Evolutionary conservation across 805 yeast species (phyloP), one percentile per base, ranked within the genome.

Genomic region (Lachancea quebecensis): DNA sequence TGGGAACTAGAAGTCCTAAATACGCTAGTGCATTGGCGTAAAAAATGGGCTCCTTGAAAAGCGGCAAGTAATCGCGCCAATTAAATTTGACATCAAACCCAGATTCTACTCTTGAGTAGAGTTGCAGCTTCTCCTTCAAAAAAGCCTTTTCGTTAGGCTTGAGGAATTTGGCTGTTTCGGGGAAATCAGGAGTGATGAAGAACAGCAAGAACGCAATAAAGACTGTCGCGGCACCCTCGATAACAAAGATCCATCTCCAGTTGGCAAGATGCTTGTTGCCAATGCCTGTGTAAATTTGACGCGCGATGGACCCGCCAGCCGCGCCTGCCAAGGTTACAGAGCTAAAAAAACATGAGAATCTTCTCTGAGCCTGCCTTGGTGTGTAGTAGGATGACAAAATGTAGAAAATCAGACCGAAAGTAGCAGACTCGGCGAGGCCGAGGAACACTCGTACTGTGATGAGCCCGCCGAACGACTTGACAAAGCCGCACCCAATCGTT

Each of bases 161-260:
- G 21, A 42, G 16, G 21, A 42, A 42, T 12, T 28, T 35, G 29
- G 45, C 45, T 10, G 45, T 42, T 18, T 42, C 45, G 4, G 45
- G 45, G 36, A 36, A 42, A 18, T 42, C 45, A 11, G 40, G 41
- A 6, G 41, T 36, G 31, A 42, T 35, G 41, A 42, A 42, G 17
- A 42, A 42, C 6, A 42, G 28, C 6, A 42, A 11, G 11, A 36
- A 15, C 12, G 45, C 35, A 18, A 42, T 36, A 36, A 42, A 28
- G 18, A 42, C 41, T 10, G 45, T 42, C 10, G 31, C 41, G 3
- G 30, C 35, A 16, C 45, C 45, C 27, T 42, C 45, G 18, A 30
- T 42, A 28, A 42, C 18, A 31, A 42, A 42, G n/a, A 42, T 42
- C 45, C 45, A 42, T 35, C 45, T 35, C 45, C 45, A 42, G 16